Percentiles rank a stretch among this genome's conserved stretches.
Conservation (phyloP, 2,329 filamentous ascomycete species). For the Fusarium heterosporum region DNA sequence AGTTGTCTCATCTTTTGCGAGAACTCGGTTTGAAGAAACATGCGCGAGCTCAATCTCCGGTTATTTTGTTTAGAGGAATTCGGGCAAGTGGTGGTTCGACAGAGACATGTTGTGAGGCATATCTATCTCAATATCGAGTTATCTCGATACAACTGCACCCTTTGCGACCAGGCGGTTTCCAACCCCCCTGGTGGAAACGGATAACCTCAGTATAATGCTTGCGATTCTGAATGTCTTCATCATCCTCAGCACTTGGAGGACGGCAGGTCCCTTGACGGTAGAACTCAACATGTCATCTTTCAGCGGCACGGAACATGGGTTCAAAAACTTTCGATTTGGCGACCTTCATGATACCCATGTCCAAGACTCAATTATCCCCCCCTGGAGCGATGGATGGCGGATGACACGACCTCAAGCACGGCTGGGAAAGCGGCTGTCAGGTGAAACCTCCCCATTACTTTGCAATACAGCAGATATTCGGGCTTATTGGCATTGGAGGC, state of each 20-base stretch:
- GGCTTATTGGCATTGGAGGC: accelerated
- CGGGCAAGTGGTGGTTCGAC: background rate
- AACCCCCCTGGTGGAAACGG: accelerated
- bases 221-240: background rate
- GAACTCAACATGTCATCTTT: too few species aligned
- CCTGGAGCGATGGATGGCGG: background rate
- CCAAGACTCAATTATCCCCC: background rate
- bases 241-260: too few species aligned
- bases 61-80: background rate
- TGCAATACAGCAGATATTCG: background rate
- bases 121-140: conserved; percentile 14
- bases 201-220: too few species aligned
- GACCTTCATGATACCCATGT: too few species aligned
- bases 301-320: too few species aligned
- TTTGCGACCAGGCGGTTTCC: background rate
- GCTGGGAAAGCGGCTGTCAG: background rate
- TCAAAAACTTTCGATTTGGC: background rate
- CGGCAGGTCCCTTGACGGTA: too few species aligned
- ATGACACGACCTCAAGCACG: background rate
- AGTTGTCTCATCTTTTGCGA: too few species aligned
- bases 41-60: conserved; percentile 7
- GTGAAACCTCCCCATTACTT: accelerated
- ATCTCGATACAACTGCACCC: background rate
- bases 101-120: conserved; percentile 8
- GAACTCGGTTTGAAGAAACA: background rate